Percentiles rank a stretch among this genome's conserved stretches.
phyloP scores from a whole-genome alignment of 768 basidiomycete genomes.

The Cantharellus anzutake region DNA sequence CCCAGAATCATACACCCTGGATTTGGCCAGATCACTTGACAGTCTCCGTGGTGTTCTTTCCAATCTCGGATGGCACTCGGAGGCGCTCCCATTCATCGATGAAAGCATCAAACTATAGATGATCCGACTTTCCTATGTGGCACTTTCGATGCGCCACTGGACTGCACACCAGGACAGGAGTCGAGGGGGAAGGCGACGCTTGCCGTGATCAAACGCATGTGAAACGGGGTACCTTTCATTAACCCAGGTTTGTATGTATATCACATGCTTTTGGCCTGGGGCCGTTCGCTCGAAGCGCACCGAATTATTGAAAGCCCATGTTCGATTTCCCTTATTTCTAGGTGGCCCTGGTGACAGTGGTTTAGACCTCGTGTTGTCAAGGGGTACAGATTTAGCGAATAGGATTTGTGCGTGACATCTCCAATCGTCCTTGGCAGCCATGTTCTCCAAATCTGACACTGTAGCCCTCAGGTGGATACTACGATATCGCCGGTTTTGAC shows the following conservation, averaged over 20 bases:
- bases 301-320: neutral
- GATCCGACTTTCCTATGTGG: neutral
- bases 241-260: neutral
- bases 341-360: constrained; percentile 2
- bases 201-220: neutral
- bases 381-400: too few species aligned
- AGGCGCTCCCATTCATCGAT: too few species aligned
- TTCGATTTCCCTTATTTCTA: neutral
- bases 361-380: neutral
- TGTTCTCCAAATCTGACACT: too few species aligned
- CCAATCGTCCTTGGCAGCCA: too few species aligned
- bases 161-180: neutral
- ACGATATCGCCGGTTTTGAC: neutral
- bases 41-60: too few species aligned
- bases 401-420: too few species aligned
- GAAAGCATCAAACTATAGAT: too few species aligned
- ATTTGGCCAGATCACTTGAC: too few species aligned
- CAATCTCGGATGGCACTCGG: too few species aligned
- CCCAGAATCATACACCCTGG: too few species aligned
- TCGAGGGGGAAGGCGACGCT: neutral
- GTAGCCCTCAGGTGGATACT: too few species aligned
- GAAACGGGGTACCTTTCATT: neutral
- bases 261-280: neutral
- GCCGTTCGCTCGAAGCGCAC: neutral
- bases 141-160: constrained; percentile 1